Conservation (phyloP, 2,329 filamentous ascomycete species). For the Monosporascus sp. region DNA sequence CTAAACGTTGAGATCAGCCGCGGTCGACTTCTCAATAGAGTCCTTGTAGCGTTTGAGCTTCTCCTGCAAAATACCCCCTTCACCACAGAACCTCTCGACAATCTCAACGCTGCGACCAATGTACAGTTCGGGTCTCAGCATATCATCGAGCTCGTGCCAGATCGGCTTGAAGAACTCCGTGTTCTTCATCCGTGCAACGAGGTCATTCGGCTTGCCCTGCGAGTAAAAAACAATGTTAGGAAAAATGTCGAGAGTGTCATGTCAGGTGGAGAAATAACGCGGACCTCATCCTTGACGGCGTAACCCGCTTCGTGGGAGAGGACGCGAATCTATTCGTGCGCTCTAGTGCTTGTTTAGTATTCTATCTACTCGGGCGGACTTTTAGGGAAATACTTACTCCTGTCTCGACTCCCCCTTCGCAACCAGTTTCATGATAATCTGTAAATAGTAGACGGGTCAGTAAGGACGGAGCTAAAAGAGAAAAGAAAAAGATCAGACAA, state of each 20-base stretch:
- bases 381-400: conserved; percentile 32
- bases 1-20: background rate
- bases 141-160: background rate
- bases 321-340: conserved; percentile 79
- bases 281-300: conserved; percentile 45
- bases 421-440: conserved; percentile 24
- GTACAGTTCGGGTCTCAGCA: background rate
- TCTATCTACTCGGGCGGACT: no score
- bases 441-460: background rate
- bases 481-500: no score
- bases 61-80: background rate
- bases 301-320: conserved; percentile 70
- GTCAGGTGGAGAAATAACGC: background rate
- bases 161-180: background rate
- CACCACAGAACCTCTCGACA: background rate
- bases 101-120: background rate
- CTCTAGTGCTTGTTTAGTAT: no score
- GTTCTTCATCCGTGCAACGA: background rate
- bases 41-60: background rate
- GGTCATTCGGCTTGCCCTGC: background rate
- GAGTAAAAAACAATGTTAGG: no score
- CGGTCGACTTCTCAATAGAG: background rate
- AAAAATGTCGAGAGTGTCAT: no score
- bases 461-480: no score
- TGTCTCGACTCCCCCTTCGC: conserved; percentile 23